phyloP scores from a whole-genome alignment of 768 basidiomycete species.

The Tulasnella sp. region DNA sequence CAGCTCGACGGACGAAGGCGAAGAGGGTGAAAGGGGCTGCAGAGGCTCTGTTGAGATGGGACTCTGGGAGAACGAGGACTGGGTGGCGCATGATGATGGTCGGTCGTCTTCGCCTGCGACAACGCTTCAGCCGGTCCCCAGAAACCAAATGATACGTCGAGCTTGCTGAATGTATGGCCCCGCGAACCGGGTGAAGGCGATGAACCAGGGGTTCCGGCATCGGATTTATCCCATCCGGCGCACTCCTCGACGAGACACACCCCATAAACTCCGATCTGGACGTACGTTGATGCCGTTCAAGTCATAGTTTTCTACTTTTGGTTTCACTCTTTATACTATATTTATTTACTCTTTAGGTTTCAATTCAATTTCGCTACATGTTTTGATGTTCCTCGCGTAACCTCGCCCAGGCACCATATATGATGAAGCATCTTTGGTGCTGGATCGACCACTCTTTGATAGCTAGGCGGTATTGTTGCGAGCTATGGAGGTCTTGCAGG shows the following conservation, averaged over 20 bases:
- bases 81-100: no score
- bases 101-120: slow-evolving; percentile 65
- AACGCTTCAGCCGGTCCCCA: slow-evolving; percentile 81
- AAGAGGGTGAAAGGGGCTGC: no score
- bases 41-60: no score
- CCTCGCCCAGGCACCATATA: no score
- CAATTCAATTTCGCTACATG: no score
- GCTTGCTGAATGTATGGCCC: slow-evolving; percentile 35
- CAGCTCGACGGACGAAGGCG: no score
- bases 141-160: slow-evolving; percentile 60
- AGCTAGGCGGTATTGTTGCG: no score
- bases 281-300: background rate
- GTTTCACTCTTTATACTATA: background rate
- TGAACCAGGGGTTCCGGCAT: background rate
- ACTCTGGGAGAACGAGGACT: background rate
- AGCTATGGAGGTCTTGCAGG: no score
- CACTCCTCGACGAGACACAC: background rate
- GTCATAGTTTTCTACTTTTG: background rate
- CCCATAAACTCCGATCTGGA: background rate
- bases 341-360: background rate
- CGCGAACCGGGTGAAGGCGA: background rate
- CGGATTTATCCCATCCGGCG: background rate
- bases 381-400: no score
- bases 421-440: no score
- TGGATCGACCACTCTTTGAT: no score